A percentile compares a stretch with the other conserved stretches of the same genome.
phyloP scores from a whole-genome alignment of 2,329 filamentous ascomycete species.

The Fusarium haematococcum region DNA sequence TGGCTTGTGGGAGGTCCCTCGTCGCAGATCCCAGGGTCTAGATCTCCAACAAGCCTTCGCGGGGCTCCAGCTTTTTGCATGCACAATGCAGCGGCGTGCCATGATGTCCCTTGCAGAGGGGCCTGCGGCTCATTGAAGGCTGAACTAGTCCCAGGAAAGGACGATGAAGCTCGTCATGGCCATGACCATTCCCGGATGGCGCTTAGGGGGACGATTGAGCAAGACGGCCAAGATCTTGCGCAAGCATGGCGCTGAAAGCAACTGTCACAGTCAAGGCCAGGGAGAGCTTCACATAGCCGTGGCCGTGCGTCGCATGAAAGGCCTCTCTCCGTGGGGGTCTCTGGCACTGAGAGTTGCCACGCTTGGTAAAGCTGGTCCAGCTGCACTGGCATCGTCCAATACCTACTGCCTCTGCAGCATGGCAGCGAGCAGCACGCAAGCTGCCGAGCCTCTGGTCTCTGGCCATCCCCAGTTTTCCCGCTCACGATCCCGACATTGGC shows the following conservation, averaged over 20 bases:
- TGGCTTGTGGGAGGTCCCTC: constrained; percentile 30
- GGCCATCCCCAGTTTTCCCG: constrained; percentile 27
- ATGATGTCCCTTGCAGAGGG: constrained; percentile 42
- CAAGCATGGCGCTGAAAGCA: constrained; percentile 7
- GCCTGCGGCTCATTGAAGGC: constrained; percentile 39
- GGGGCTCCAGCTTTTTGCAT: constrained; percentile 46
- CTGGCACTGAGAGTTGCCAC: not conserved
- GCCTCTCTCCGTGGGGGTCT: constrained; percentile 16
- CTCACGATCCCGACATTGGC: constrained; percentile 39
- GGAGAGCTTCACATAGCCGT: constrained; percentile 7
- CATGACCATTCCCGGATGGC: constrained; percentile 7
- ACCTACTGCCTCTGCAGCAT: not conserved
- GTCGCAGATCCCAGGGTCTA: constrained; percentile 40
- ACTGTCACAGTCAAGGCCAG: constrained; percentile 2
- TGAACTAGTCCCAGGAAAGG: constrained; percentile 28
- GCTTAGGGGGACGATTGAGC: constrained; percentile 14
- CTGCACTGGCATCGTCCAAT: constrained; percentile 5
- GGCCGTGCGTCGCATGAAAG: constrained; percentile 22
- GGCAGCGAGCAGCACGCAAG: constrained; percentile 6
- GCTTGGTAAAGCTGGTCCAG: constrained; percentile 1
- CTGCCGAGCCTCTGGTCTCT: constrained; percentile 3
- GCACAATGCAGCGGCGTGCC: constrained; percentile 33
- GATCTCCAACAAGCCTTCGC: constrained; percentile 42
- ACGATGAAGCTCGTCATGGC: constrained; percentile 15
- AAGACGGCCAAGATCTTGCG: constrained; percentile 19